Base-by-base conservation (phyloP, 192 early-diverging fungal genomes). In the Coemansia reversa region DNA sequence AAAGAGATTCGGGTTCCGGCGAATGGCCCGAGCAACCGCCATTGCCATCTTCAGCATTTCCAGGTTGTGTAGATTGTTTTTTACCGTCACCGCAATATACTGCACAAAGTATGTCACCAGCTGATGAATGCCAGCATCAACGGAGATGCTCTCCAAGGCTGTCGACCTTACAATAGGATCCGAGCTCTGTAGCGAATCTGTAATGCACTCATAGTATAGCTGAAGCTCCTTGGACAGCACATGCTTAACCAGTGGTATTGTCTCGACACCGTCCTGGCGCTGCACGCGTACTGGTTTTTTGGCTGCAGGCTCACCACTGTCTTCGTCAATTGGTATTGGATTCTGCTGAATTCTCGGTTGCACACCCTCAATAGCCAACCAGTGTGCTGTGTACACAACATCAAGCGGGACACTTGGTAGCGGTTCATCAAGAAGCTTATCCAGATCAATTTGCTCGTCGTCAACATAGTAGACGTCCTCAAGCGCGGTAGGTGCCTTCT, bases 321-420 rank as follows among this genome's bases (percentile, higher is more conserved):
- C 76, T 0, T 70, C 69, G 19, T 68, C 68, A 2, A 62, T 5
- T 4, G 91, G 89, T 2, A 87, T 87, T 25, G 97, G 97, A 65
- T 99, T 99, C 72, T 99, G 96, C 18, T 92, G 89, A 65, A 95
- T 97, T 11, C 89, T 84, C 14, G 97, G 97, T 74, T 99, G 97
- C 14, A 98, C 94, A n/a, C 97, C 97, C 62, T 98, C 97, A 62
- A 99, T 91, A 2, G 97, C 96, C n/a, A 99, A 84, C 94, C 95
- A 98, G 67, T 98, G 96, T 9, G 91, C 94, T 0, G 94, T 96
- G 64, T 90, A 93, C 3, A 89, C 87, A 0, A 93, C 85, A 30
- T 97, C 94, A 3, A 93, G 82, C 2, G 97, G 97, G 1, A 96
- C 91, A 56, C 88, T 88, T 0, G 97, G 97, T 16, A 99, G 72